Base-by-base conservation (phyloP, 139 green algal species). In the Picochlorum sp. region DNA sequence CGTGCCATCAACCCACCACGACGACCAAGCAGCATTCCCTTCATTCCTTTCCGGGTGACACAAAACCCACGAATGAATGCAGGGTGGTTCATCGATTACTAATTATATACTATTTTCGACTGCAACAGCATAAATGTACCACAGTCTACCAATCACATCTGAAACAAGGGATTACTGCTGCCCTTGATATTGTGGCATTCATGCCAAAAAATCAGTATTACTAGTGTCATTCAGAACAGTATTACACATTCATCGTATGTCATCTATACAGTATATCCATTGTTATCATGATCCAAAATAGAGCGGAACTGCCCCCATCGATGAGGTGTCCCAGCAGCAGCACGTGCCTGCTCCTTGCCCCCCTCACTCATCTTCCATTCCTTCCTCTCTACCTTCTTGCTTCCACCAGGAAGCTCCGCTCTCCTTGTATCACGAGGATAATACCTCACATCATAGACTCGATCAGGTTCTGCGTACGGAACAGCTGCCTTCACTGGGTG, bases 381-480 rank as follows among this genome's bases (percentile, higher is more conserved):
- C 1, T 55, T 52, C 6, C 45, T 9, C 11, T 71, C 62, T 5
- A 71, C 24, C 18, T 69, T 6, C 16, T 58, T 67, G 3, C 16
- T 51, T 44, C 78, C 78, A 38, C 75, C 75, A 2, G 78, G 74
- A 28, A 81, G 20, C 45, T 71, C 41, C 10, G 66, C 68, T 15
- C 78, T 64, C 34, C 75, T 49, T 9, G 57, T 60, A 66, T 84
- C 78, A 20, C 78, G 50, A 11, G 26, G 54, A 21, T 81, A 88
- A 67, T 92, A 92, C 61, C 83, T 86, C 52, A 88, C 91, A 71
- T 92, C 77, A 62, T 88, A 92, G 1, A 92, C 71, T 2, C 75
- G 54, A 26, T 83, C 65, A 0, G 63, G 41, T 28, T 77, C 63
- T 30, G 85, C 77, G n/a, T 85, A 75, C 1, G 84, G 84, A 6